Base-by-base conservation (phyloP, 23 red algal species). In the Gracilaria gracilis region DNA sequence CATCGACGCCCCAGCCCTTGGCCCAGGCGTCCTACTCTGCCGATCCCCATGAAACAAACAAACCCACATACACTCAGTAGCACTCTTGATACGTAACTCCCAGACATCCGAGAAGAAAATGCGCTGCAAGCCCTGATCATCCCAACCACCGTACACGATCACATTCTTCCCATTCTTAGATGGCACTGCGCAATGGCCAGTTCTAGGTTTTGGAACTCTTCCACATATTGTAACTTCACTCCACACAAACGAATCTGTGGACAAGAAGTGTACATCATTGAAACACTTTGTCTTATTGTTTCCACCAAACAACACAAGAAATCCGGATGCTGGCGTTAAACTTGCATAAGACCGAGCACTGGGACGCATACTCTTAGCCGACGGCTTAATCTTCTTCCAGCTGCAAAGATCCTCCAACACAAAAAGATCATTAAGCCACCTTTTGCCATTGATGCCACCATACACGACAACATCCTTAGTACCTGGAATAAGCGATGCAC, bases 81-180 rank as follows among this genome's bases (percentile, higher is more conserved):
- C 57, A 36, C 57, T 66, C 49, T 81, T 70, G 0, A 91, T 66
- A 62, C 53, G 62, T 58, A 91, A 59, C 24, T 81, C 61, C 87
- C 87, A 91, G 6, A 91, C 87, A 81, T 91, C 87, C 55, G 87
- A 91, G 50, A 70, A 91, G 38, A 91, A 91, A 32, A 80, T 48
- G 39, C 87, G 87, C 13, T 80, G 57, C 66, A 70, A 42, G n/a
- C 87, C 87, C 75, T 81, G 87, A 27, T 91, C 87, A 69, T 91
- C 87, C 87, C 87, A 91, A 36, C 87, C 87, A 46, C 87, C 73
- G 38, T 81, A 80, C n/a, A 91, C 61, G 47, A 91, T 53, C 28
- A 91, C 55, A 42, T 69, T 75, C 42, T 82, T 69, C 8, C 87
- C 87, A 54, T 91, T 61, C n/a, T 59, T 71, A 15, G 75, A 81